Percentiles rank a stretch among this genome's conserved stretches.
These are phyloP conservation scores for Pontederia crassipes DNA, from an alignment of 176 grass and related monocot species.

Conservation along the genomic window DNA sequence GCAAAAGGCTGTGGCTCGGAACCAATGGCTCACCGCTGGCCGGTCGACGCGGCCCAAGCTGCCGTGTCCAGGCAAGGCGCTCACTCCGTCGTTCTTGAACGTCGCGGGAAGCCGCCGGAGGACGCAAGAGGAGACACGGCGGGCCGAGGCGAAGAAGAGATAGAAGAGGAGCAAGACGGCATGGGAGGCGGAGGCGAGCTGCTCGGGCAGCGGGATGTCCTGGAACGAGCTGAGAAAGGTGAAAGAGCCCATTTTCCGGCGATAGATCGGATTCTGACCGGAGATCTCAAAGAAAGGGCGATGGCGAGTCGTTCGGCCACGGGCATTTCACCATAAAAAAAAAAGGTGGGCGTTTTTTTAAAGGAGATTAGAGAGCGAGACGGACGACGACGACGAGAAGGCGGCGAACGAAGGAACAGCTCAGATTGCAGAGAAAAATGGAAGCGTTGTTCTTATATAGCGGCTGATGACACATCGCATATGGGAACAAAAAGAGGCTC, in stretches of 20 bases:
- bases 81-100: conserved; percentile 22
- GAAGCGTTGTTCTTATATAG: not conserved
- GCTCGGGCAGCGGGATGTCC: conserved; percentile 14
- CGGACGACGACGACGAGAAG: not conserved
- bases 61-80: not conserved
- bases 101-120: conserved; percentile 36
- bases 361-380: not conserved
- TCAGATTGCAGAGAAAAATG: not conserved
- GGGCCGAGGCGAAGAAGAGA: conserved; percentile 25
- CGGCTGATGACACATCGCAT: conserved; percentile 3
- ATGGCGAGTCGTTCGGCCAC: not conserved
- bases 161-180: conserved; percentile 8
- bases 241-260: conserved; percentile 9
- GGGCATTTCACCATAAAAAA: conserved; percentile 4
- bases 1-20: conserved; percentile 32
- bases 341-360: too few relatives aligned
- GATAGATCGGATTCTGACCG: conserved; percentile 10
- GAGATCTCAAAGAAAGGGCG: not conserved
- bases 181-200: not conserved
- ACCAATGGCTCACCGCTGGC: conserved; percentile 2
- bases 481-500: not conserved
- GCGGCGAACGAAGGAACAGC: not conserved
- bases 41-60: not conserved
- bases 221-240: conserved; percentile 4
- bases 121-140: conserved; percentile 29